A percentile compares a stretch with the other conserved stretches of the same genome.
Evolutionary conservation across 495 filamentous ascomycete genomes (phyloP).

Genomic region (Sordaria brevicollis): DNA sequence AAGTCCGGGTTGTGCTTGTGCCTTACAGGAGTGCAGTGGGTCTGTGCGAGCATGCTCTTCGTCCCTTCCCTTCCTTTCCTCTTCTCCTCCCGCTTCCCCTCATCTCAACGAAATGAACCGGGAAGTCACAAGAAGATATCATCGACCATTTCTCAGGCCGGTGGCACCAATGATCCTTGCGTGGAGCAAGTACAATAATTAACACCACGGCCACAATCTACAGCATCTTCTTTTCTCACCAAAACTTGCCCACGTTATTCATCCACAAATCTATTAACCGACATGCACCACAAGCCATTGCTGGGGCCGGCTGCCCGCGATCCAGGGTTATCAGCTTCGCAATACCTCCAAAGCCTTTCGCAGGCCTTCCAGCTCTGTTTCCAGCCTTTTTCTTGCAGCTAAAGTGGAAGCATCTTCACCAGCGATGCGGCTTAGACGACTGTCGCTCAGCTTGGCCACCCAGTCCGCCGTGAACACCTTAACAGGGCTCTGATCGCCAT

Average conservation of each 20-base stretch:
- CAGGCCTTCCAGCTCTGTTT: constrained; percentile 16
- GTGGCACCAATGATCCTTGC: too few species aligned
- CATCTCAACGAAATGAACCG: neutral
- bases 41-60: neutral
- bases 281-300: neutral
- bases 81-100: neutral
- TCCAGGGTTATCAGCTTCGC: neutral
- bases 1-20: too few species aligned
- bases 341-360: constrained; percentile 16
- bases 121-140: neutral
- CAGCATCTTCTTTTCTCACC: neutral
- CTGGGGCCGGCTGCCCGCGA: neutral
- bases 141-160: too few species aligned
- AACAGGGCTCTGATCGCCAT: constrained; percentile 20
- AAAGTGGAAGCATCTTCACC: constrained; percentile 18
- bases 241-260: too few species aligned
- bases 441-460: constrained; percentile 15
- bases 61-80: neutral
- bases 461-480: constrained; percentile 16
- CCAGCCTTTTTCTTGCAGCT: constrained; percentile 13
- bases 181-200: too few species aligned
- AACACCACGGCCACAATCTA: neutral
- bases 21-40: too few species aligned
- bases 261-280: too few species aligned
- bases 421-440: constrained; percentile 25